These are phyloP conservation scores for Alternaria ventricosa DNA, from an alignment of 2,329 filamentous ascomycete species.

Conservation along the genomic window DNA sequence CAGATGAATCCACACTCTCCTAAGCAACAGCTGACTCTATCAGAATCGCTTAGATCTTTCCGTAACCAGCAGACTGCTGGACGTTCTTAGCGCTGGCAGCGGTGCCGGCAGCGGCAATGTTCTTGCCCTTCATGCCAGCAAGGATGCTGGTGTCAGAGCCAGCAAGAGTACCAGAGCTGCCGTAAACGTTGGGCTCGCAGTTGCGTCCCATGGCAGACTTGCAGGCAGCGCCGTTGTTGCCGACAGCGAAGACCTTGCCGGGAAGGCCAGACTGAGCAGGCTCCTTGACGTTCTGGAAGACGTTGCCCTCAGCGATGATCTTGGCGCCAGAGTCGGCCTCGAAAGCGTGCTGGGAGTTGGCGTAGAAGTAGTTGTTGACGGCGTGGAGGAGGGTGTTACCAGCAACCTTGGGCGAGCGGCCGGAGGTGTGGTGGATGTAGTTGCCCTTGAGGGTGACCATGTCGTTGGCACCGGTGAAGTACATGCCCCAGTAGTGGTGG, in stretches of 20 bases:
- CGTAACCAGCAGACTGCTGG: constrained; percentile 30
- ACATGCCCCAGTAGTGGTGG: constrained; percentile 66
- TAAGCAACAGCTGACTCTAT: neutral
- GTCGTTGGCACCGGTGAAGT: constrained; percentile 64
- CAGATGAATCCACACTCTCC: neutral
- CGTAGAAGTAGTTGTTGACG: constrained; percentile 68
- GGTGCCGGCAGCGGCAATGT: constrained; percentile 54
- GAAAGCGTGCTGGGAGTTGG: constrained; percentile 64
- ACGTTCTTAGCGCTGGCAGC: constrained; percentile 25
- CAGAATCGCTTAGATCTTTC: constrained; percentile 23
- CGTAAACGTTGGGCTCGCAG: constrained; percentile 58
- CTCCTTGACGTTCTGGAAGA: constrained; percentile 61
- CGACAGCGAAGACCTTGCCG: constrained; percentile 51
- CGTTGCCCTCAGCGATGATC: constrained; percentile 64
- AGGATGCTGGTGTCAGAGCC: constrained; percentile 58
- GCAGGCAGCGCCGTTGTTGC: constrained; percentile 52
- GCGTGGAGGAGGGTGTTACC: constrained; percentile 65
- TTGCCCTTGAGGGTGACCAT: constrained; percentile 66
- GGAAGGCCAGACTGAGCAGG: constrained; percentile 50
- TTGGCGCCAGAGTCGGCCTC: constrained; percentile 51
- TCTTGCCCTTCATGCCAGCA: constrained; percentile 60
- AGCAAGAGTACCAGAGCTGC: constrained; percentile 32
- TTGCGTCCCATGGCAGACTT: constrained; percentile 54
- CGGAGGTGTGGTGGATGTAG: constrained; percentile 66
- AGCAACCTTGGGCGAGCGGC: constrained; percentile 63